Conservation (phyloP, 495 filamentous ascomycete genomes). For the Zalerion maritima region DNA sequence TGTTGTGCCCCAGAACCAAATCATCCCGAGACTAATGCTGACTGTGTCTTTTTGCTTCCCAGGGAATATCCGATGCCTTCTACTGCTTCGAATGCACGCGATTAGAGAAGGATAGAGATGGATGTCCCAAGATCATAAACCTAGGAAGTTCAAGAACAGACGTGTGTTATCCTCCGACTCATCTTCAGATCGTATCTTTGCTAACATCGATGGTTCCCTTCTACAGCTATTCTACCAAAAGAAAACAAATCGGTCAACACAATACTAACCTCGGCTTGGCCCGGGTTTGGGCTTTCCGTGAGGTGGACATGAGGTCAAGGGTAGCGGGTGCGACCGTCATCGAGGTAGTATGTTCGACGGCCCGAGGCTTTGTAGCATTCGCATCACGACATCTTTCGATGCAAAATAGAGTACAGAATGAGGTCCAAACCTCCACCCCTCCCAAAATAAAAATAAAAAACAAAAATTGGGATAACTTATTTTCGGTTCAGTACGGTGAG, state of each 20-base stretch:
- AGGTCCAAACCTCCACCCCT: too few relatives aligned
- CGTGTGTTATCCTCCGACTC: constrained; percentile 34
- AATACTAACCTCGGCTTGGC: constrained; percentile 23
- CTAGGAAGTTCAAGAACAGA: constrained; percentile 89
- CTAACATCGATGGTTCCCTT: constrained; percentile 15
- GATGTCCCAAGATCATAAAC: constrained; percentile 99
- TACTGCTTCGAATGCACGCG: constrained; percentile 99
- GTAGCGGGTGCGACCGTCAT: not conserved
- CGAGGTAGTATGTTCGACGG: too few relatives aligned
- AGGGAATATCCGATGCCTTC: constrained; percentile 96
- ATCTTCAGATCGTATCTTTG: constrained; percentile 1
- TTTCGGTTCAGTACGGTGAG: too few relatives aligned
- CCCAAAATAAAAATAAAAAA: too few relatives aligned
- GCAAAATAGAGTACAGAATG: too few relatives aligned
- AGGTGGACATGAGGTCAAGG: constrained; percentile 3
- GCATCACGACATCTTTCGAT: too few relatives aligned
- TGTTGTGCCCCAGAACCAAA: constrained; percentile 1
- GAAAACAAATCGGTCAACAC: constrained; percentile 34
- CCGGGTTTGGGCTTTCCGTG: constrained; percentile 23
- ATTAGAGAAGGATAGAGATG: constrained; percentile 92
- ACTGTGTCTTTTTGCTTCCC: too few relatives aligned
- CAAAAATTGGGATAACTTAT: too few relatives aligned
- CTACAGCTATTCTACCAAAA: constrained; percentile 36
- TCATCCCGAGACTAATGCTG: too few relatives aligned
- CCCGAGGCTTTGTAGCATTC: too few relatives aligned